phyloP scores from a whole-genome alignment of 2,329 filamentous ascomycete species.

The Rutstroemia sp. region DNA sequence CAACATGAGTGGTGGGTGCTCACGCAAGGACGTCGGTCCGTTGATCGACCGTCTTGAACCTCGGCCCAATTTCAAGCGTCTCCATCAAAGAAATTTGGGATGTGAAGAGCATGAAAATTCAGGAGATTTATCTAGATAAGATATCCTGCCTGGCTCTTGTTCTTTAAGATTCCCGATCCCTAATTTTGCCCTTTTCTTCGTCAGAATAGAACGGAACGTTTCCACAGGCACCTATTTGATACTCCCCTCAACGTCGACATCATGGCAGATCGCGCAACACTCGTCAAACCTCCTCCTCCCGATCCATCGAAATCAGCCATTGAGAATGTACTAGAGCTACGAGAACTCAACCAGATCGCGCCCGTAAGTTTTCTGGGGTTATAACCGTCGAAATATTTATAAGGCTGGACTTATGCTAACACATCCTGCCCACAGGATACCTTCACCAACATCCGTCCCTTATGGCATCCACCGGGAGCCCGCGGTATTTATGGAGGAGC shows the following conservation, averaged over 20 bases:
- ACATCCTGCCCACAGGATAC: constrained; percentile 52
- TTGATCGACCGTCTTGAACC: background rate
- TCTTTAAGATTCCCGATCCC: background rate
- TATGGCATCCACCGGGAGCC: constrained; percentile 89
- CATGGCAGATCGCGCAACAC: constrained; percentile 40
- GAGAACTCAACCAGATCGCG: constrained; percentile 67
- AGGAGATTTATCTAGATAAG: background rate
- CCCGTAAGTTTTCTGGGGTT: constrained; percentile 46
- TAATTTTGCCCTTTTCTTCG: background rate
- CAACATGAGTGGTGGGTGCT: background rate
- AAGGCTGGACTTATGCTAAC: background rate
- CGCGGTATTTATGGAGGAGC: constrained; percentile 90
- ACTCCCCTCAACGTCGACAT: background rate
- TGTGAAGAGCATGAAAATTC: background rate
- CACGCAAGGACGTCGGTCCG: background rate
- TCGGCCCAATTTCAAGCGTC: background rate
- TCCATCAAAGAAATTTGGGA: background rate
- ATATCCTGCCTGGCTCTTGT: background rate
- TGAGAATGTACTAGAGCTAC: constrained; percentile 84
- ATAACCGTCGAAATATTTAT: constrained; percentile 8
- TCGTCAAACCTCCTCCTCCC: constrained; percentile 67
- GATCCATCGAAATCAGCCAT: constrained; percentile 71
- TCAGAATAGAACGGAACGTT: background rate
- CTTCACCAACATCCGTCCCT: constrained; percentile 86
- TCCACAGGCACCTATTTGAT: background rate